Conservation (phyloP, 169 alveolate species). For the Eimeria tenella region DNA sequence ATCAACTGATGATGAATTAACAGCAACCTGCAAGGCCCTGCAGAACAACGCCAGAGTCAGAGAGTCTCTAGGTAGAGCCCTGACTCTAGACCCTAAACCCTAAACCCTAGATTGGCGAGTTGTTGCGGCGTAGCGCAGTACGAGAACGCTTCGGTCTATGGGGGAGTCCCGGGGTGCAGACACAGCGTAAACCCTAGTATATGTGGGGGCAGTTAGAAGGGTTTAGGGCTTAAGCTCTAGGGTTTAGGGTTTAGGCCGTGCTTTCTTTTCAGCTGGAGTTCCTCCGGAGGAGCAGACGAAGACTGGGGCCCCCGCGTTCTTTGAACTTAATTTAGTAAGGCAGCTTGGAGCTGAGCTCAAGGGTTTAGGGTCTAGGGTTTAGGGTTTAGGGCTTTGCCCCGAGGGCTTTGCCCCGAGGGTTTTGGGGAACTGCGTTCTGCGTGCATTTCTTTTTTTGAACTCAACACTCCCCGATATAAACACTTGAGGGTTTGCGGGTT, state of each 20-base stretch:
- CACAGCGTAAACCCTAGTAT: too few species aligned
- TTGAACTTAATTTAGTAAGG: slow-evolving; percentile 25
- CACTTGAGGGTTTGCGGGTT: neutral
- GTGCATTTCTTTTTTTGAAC: neutral
- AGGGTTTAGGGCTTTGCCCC: neutral
- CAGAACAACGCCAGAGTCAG: neutral
- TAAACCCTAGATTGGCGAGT: neutral
- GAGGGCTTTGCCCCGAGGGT: neutral
- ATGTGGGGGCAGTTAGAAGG: neutral
- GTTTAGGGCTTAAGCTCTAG: slow-evolving; percentile 35
- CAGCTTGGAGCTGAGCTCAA: neutral
- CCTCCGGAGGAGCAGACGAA: neutral
- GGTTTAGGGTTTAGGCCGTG: slow-evolving; percentile 18
- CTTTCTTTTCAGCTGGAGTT: slow-evolving; percentile 2
- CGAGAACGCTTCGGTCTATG: neutral
- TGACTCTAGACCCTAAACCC: slow-evolving; percentile 11
- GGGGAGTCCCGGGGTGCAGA: neutral
- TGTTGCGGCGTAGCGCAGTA: too few species aligned
- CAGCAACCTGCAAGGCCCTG: slow-evolving; percentile 24
- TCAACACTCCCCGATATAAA: neutral
- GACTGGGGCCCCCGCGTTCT: slow-evolving; percentile 6
- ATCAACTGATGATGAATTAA: neutral
- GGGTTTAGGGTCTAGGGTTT: slow-evolving; percentile 37
- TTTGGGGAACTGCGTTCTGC: neutral
- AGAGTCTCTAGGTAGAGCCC: slow-evolving; percentile 14